Base-by-base conservation (phyloP, 2,329 filamentous ascomycete genomes). In the Fusarium pseudonygamai region DNA sequence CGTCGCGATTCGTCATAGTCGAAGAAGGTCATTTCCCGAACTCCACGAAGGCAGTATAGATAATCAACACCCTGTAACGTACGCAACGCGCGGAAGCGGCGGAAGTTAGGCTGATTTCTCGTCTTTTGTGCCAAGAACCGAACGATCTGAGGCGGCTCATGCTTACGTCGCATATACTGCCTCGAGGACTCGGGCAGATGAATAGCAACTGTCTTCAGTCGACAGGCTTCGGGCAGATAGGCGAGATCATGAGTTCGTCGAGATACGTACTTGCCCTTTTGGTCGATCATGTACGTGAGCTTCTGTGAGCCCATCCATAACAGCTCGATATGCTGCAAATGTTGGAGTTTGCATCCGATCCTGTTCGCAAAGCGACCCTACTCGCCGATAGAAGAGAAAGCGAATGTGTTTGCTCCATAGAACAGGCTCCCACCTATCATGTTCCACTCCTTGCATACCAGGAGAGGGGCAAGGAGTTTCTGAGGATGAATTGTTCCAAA, bases 361-460 rank as follows among this genome's bases (percentile, higher is more conserved):
- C 85, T 83, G 3, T 72, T 74, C 60, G 81, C 82, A 71, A 88
- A 88, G 47, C 85, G 82, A 59, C 83, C 83, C 74, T 85, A 83
- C 75, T 88, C 86, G 50, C 87, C 86, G 0, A 88, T 77, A n/a
- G 84, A 86, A n/a, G 85, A 87, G 72, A 88, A 88, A 1, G 83
- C 84, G 67, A 88, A 88, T 0, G 79, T 85, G 71, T 88, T 88
- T 4, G 78, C 67, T 13, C 85, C 85, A 61, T 88, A 88, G 67
- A 88, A 88, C 6, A 84, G 69, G 64, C 84, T 83, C 5, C 78
- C 73, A 0, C 83, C 85, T 3, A 85, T 72, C 34, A 81, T 84
- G 55, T 80, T 75, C 81, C 84, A 86, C 3, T 78, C 72, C 61
- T 79, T 84, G 58, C 77, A 83, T 0, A 87, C 85, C 0, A 80